Evolutionary conservation across 176 grass and related monocot genomes (phyloP).

Genomic region (Typha latifolia): DNA sequence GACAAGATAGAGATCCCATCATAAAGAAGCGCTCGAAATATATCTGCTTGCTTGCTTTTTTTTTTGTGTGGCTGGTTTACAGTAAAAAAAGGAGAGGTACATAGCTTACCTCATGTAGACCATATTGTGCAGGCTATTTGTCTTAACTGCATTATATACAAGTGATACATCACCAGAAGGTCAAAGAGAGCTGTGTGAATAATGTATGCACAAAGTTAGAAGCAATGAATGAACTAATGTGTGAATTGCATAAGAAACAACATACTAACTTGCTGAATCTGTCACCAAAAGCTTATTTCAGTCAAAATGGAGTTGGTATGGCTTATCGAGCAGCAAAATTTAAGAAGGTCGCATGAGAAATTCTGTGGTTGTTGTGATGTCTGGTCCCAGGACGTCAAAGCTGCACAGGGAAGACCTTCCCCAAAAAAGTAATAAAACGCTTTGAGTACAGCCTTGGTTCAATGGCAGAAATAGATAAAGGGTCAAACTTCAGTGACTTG

Average conservation of each 20-base stretch:
- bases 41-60: too few relatives aligned
- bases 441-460: constrained; percentile 63
- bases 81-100: too few relatives aligned
- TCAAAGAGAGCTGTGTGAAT: background rate
- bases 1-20: too few relatives aligned
- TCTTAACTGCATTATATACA: background rate
- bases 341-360: background rate
- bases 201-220: background rate
- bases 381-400: constrained; percentile 7
- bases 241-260: background rate
- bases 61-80: too few relatives aligned
- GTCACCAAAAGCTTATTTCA: too few relatives aligned
- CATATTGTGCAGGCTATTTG: background rate
- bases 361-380: background rate
- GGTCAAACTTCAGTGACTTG: constrained; percentile 88
- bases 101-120: too few relatives aligned
- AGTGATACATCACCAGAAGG: background rate
- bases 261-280: background rate
- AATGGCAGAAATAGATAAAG: constrained; percentile 66
- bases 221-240: background rate
- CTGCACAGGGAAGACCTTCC: constrained; percentile 66
- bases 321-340: background rate
- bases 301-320: background rate
- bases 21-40: too few relatives aligned
- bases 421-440: constrained; percentile 74